Evolutionary conservation across 108 stramenopile genomes (phyloP).

Genomic region (Skeletonema grethae): DNA sequence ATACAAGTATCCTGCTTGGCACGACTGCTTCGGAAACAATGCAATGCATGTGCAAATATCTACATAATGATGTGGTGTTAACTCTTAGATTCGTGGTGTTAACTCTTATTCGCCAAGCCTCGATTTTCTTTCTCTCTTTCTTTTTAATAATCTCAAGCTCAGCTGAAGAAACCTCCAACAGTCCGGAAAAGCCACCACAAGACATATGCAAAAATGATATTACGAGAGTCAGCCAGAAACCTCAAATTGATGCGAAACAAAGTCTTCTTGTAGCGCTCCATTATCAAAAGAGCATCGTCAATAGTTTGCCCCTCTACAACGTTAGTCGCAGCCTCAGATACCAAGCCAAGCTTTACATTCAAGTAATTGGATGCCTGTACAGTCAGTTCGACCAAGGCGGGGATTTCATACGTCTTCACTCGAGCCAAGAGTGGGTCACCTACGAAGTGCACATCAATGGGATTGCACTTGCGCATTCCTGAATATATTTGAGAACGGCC

Average conservation of each 20-base stretch:
- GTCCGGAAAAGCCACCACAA: slow-evolving; percentile 30
- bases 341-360: slow-evolving; percentile 59
- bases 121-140: too few species aligned
- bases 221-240: slow-evolving; percentile 81
- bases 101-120: too few species aligned
- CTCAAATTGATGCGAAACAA: slow-evolving; percentile 76
- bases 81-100: too few species aligned
- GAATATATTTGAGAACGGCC: slow-evolving; percentile 56
- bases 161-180: slow-evolving; percentile 6
- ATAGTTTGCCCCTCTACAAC: neutral
- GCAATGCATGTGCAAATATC: too few species aligned
- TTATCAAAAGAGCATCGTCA: slow-evolving; percentile 29
- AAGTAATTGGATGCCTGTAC: slow-evolving; percentile 53
- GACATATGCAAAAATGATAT: slow-evolving; percentile 46
- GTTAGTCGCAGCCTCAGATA: neutral
- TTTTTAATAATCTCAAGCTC: neutral
- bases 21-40: too few species aligned
- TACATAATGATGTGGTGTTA: too few species aligned
- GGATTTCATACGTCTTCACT: slow-evolving; percentile 66
- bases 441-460: slow-evolving; percentile 63
- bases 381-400: slow-evolving; percentile 55
- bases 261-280: slow-evolving; percentile 40
- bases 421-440: slow-evolving; percentile 68
- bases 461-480: slow-evolving; percentile 63
- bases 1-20: too few species aligned